Evolutionary conservation across 352 stramenopile species (phyloP).

Genomic region (Phytophthora pinifolia): DNA sequence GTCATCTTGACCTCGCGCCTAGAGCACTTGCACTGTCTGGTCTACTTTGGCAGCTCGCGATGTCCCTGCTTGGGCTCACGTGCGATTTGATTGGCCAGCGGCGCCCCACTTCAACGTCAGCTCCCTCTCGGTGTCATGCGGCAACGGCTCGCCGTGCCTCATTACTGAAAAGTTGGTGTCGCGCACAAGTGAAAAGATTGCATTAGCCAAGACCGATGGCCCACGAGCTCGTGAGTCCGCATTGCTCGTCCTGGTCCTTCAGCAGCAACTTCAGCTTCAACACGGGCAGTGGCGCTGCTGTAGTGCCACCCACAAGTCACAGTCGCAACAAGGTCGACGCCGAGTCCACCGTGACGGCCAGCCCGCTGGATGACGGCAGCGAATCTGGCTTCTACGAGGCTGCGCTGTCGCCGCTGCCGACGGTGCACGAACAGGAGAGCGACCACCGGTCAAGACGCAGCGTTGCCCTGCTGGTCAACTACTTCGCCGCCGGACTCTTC

Average conservation of each 20-base stretch:
- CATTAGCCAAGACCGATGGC: slow-evolving; percentile 10
- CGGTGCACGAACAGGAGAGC: slow-evolving; percentile 5
- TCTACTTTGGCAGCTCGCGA: too few relatives aligned
- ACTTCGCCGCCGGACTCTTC: slow-evolving; percentile 69
- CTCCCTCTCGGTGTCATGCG: slow-evolving; percentile 8
- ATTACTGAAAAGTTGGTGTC: slow-evolving; percentile 19
- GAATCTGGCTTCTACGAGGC: slow-evolving; percentile 18
- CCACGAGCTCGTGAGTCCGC: slow-evolving; percentile 31
- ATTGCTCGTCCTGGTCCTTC: slow-evolving; percentile 34
- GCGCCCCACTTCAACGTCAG: slow-evolving; percentile 22
- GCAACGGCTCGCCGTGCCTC: slow-evolving; percentile 12
- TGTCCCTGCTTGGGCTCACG: neutral
- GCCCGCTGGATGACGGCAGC: slow-evolving; percentile 12
- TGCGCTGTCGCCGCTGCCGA: slow-evolving; percentile 13
- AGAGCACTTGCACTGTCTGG: too few relatives aligned
- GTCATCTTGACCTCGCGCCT: too few relatives aligned
- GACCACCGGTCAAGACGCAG: slow-evolving; percentile 20
- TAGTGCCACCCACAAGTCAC: slow-evolving; percentile 1
- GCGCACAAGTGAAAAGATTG: neutral
- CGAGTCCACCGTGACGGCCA: slow-evolving; percentile 28
- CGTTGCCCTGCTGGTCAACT: slow-evolving; percentile 60
- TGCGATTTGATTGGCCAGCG: slow-evolving; percentile 21
- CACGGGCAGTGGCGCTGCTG: neutral
- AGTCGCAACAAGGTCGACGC: slow-evolving; percentile 21
- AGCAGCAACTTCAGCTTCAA: slow-evolving; percentile 28